Conservation (phyloP, 352 stramenopile species). For the Phytophthora aleatoria region DNA sequence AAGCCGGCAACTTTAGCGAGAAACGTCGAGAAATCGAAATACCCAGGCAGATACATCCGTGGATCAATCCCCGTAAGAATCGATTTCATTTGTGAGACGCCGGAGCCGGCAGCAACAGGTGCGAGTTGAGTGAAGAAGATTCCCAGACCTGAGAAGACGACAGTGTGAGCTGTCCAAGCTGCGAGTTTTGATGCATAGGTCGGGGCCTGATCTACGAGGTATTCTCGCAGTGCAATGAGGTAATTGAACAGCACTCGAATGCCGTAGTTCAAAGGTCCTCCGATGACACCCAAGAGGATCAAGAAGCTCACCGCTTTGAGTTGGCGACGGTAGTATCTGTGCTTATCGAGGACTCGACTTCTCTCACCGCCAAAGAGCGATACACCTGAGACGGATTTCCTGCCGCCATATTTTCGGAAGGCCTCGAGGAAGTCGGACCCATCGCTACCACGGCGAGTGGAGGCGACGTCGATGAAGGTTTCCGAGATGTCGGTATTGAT, state of each 20-base stretch:
- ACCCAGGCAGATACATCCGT: conserved; percentile 80
- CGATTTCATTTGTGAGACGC: conserved; percentile 89
- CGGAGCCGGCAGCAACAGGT: conserved; percentile 75
- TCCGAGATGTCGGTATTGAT: conserved; percentile 5
- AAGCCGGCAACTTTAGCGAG: conserved; percentile 93
- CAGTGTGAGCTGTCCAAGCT: conserved; percentile 71
- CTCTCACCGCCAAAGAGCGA: conserved; percentile 74
- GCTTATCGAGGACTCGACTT: conserved; percentile 41
- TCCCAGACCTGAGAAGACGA: conserved; percentile 68
- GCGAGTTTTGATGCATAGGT: conserved; percentile 45
- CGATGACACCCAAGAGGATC: conserved; percentile 80
- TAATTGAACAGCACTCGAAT: conserved; percentile 61
- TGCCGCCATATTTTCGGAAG: conserved; percentile 42
- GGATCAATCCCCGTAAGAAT: conserved; percentile 87
- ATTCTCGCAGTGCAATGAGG: conserved; percentile 47
- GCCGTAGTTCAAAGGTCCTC: conserved; percentile 74
- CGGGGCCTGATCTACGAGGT: conserved; percentile 45
- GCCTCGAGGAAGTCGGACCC: conserved; percentile 46
- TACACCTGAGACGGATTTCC: conserved; percentile 50
- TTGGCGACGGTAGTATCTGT: conserved; percentile 64
- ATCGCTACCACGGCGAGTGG: conserved; percentile 25
- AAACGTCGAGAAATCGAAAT: conserved; percentile 86
- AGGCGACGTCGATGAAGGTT: conserved; percentile 20
- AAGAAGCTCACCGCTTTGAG: conserved; percentile 79
- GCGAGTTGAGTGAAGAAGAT: conserved; percentile 75